Conservation (phyloP, 176 grass and related monocot species). For the Cocos nucifera region DNA sequence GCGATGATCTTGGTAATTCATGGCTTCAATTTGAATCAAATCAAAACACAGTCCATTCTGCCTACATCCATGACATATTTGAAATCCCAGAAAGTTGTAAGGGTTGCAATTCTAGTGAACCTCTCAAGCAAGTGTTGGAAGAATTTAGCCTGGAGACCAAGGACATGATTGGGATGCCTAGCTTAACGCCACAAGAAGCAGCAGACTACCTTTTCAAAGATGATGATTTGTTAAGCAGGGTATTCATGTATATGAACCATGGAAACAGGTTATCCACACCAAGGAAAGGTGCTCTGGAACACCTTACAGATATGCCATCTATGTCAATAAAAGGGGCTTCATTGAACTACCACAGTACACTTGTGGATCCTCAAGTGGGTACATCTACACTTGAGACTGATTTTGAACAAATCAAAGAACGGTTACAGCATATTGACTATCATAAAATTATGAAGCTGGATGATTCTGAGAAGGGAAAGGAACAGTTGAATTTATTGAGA, state of each 20-base stretch:
- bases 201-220: background rate
- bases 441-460: constrained; percentile 42
- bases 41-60: constrained; percentile 4
- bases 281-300: background rate
- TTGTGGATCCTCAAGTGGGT: constrained; percentile 9
- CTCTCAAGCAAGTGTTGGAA: background rate
- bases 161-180: background rate
- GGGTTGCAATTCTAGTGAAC: background rate
- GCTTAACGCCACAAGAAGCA: background rate
- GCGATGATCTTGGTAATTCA: background rate
- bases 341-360: constrained; percentile 33
- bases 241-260: background rate
- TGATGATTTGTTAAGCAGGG: background rate
- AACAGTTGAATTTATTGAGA: constrained; percentile 65
- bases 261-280: background rate
- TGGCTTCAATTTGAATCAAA: constrained; percentile 17
- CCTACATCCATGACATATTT: constrained; percentile 14
- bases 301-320: background rate
- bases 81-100: constrained; percentile 7
- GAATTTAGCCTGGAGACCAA: background rate
- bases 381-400: constrained; percentile 30
- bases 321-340: constrained; percentile 18
- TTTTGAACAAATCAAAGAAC: constrained; percentile 46
- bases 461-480: constrained; percentile 26
- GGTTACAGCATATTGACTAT: constrained; percentile 50